These are phyloP conservation scores for Viola odorata DNA, from an alignment of 345 rosid species.

Conservation along the genomic window DNA sequence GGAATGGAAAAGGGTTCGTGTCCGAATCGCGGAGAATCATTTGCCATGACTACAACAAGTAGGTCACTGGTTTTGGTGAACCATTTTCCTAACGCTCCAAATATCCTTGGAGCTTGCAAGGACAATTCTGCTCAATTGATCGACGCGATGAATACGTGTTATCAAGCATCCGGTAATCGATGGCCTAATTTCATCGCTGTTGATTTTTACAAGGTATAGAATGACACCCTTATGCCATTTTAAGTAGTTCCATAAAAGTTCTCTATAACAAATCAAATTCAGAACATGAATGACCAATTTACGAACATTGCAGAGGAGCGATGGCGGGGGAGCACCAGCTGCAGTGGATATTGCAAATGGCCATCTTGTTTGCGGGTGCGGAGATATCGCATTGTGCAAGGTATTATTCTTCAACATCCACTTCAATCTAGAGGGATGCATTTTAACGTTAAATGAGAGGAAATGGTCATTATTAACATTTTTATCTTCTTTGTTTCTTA, in stretches of 20 bases:
- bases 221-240: too few species aligned
- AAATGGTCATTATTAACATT: not conserved
- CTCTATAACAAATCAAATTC: too few species aligned
- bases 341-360: constrained; percentile 27
- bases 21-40: constrained; percentile 25
- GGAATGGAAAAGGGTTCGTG: constrained; percentile 22
- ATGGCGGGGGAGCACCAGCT: constrained; percentile 27
- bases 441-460: too few species aligned
- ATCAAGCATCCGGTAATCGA: constrained; percentile 19
- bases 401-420: constrained; percentile 3
- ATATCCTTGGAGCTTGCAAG: constrained; percentile 18
- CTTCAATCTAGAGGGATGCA: too few species aligned
- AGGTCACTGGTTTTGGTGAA: constrained; percentile 18
- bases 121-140: constrained; percentile 26
- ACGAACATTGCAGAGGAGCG: constrained; percentile 29
- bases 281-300: too few species aligned
- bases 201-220: constrained; percentile 27
- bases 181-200: constrained; percentile 33
- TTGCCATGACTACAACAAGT: constrained; percentile 13
- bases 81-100: constrained; percentile 16
- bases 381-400: constrained; percentile 23
- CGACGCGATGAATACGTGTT: constrained; percentile 17
- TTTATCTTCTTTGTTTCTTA: not conserved
- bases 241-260: too few species aligned
- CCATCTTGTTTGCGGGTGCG: constrained; percentile 25